Evolutionary conservation across 805 yeast genomes (phyloP), one percentile per base, ranked within the genome.

Genomic region (Schwanniomyces pseudopolymorphus): DNA sequence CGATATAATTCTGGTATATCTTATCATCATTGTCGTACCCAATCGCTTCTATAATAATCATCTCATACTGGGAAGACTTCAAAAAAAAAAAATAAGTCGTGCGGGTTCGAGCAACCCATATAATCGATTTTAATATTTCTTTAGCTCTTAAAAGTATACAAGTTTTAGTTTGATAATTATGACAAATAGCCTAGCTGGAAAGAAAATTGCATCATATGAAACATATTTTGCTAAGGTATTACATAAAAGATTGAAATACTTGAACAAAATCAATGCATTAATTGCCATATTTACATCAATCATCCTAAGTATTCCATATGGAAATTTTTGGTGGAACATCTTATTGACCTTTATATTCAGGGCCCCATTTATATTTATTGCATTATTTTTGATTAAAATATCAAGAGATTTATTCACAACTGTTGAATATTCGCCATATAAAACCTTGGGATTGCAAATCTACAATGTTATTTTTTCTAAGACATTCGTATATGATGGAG

Each of bases 361-460:
- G 28, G 65, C 56, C 13, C 78, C 77, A 11, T 19, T 63, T 13
- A 50, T 71, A 14, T 64, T 63, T 43, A 40, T 53, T 3, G 61
- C 72, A 4, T 54, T 70, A 26, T 52, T 56, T 36, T 40, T 60
- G 4, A 55, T 71, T 40, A 64, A 63, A 40, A 50, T 55, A 20
- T 45, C 59, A 17, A 56, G 75, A 20, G 44, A 51, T 13, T 49
- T 47, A 16, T 54, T 56, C 35, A 52, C 67, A 14, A 60, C 67
- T 2, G 74, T 69, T 21, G 68, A 63, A 22, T 68, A 53, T 44
- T 55, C 70, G 4, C 44, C 54, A 14, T 58, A 60, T 40, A 68
- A 67, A 44, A 64, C 75, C 4, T 60, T 70, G 50, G 67, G 60
- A 1, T 52, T 56, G 17, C 77, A 72, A 36, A 51, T 67, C 16